Percentiles rank a stretch among this genome's conserved stretches.
Evolutionary conservation across 257 asterid genomes (phyloP).

Genomic region (Jacaranda copaia): DNA sequence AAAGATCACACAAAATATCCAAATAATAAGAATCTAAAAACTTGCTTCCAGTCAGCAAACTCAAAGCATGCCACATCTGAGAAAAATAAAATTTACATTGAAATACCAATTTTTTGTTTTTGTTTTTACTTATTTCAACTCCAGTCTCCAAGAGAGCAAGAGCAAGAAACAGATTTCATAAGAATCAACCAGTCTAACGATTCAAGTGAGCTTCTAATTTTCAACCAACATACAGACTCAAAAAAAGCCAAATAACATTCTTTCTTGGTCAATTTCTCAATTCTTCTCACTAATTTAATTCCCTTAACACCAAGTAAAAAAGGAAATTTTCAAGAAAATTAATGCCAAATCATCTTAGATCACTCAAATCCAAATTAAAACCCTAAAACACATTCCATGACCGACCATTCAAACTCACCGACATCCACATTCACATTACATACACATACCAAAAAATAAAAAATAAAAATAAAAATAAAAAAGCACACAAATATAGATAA

Average conservation of each 20-base stretch:
- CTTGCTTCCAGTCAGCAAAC: not conserved
- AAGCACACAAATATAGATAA: not conserved
- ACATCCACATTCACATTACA: constrained; percentile 42
- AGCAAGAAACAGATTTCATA: constrained; percentile 12
- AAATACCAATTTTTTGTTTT: not conserved
- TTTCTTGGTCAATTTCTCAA: constrained; percentile 7
- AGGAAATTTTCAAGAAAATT: constrained; percentile 1
- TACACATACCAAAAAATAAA: not conserved
- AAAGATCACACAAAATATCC: not conserved
- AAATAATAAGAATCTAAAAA: not conserved
- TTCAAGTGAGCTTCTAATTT: constrained; percentile 13
- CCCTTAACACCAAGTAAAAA: constrained; percentile 19
- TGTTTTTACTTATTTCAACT: constrained; percentile 3
- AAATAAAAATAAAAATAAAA: not conserved
- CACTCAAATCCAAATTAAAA: constrained; percentile 40
- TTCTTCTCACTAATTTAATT: constrained; percentile 4
- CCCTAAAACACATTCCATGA: constrained; percentile 36
- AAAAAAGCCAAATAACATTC: constrained; percentile 13
- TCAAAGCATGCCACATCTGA: constrained; percentile 17
- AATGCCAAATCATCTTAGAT: constrained; percentile 31
- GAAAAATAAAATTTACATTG: not conserved
- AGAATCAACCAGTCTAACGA: constrained; percentile 24
- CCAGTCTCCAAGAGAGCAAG: constrained; percentile 20
- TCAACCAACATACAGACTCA: not conserved
- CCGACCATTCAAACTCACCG: constrained; percentile 43